Base-by-base conservation (phyloP, 345 rosid genomes). In the Gossypium stocksii region DNA sequence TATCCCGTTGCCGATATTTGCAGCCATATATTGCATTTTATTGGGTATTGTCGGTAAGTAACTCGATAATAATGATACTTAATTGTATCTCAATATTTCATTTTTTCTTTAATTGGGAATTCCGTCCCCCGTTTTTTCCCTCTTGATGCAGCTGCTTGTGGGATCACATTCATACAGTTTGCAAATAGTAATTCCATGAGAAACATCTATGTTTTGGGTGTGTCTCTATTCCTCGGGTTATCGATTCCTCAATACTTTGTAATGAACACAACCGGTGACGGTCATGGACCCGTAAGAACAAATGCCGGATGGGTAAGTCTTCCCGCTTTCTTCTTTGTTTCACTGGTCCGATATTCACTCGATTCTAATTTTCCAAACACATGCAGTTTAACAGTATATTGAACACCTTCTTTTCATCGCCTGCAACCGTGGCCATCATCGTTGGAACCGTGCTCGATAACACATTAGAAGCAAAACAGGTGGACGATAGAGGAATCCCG, bases 1-100 rank as follows among this genome's bases (percentile, higher is more conserved):
- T 41, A 95, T 95, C 78, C 99, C 99, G 12, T 82, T 88, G 70
- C 93, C 99, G 9, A 90, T 95, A 77, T 95, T 95, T 81, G 99
- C 80, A 43, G 98, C 97, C 70, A 86, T 89, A 79, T 93, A 95
- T 82, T 95, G 99, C 70, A 78, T 95, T 72, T 74, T 95, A 77
- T 86, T 93, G 74, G 99, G 98, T 76, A 85, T 93, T 59, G 99
- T 95, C 46, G 93, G 99, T 95, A 76, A 81, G 99, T 88, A 12
- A 34, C 76, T 44, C 16, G 51, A 1, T 57, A 3, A 0, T 12
- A 43, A 41, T 46, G 43, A 52, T 52, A 17, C 23, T 1, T 53
- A 11, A 11, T 66, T 34, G 12, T 63, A 27, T 70, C 41, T 58
- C 41, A 52, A 2, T 60, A 3, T 64, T 11, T 17, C 23, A 13